Evolutionary conservation across 176 grass and related monocot genomes (phyloP).

Genomic region (Tuctoria greenei): DNA sequence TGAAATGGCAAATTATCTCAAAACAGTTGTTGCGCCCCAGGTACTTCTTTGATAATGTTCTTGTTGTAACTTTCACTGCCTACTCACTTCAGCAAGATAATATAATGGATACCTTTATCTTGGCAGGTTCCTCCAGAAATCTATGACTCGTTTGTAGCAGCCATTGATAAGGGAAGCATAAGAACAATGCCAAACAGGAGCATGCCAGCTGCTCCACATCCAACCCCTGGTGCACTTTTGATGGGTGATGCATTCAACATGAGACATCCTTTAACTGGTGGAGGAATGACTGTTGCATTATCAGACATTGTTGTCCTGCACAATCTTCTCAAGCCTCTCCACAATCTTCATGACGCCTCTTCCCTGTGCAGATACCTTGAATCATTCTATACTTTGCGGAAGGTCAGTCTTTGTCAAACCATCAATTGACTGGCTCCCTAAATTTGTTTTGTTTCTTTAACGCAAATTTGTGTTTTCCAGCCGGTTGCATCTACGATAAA

Average conservation of each 20-base stretch:
- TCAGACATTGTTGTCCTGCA: conserved; percentile 85
- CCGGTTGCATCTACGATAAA: conserved; percentile 99
- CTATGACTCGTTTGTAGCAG: conserved; percentile 68
- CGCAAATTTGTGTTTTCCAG: conserved; percentile 31
- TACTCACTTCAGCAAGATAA: conserved; percentile 2
- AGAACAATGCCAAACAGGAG: conserved; percentile 93
- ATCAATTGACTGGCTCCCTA: not conserved
- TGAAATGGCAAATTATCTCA: conserved; percentile 96
- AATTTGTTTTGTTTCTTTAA: conserved; percentile 23
- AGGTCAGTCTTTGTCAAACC: conserved; percentile 49
- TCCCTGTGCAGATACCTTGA: conserved; percentile 86
- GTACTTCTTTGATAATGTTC: conserved; percentile 39
- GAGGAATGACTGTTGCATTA: conserved; percentile 97
- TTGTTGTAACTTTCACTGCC: conserved; percentile 9
- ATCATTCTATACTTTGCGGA: conserved; percentile 93
- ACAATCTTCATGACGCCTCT: conserved; percentile 76
- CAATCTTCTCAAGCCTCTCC: conserved; percentile 88
- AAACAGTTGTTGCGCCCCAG: conserved; percentile 91
- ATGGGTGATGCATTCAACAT: conserved; percentile 99
- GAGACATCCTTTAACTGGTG: conserved; percentile 94
- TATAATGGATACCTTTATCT: conserved; percentile 19
- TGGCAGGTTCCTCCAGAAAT: conserved; percentile 74
- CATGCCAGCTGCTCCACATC: conserved; percentile 89
- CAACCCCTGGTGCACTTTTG: conserved; percentile 87
- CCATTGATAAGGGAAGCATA: conserved; percentile 91